These are phyloP conservation scores for Xerocomus brunneocitrinus DNA, from an alignment of 768 basidiomycete species.

Conservation along the genomic window DNA sequence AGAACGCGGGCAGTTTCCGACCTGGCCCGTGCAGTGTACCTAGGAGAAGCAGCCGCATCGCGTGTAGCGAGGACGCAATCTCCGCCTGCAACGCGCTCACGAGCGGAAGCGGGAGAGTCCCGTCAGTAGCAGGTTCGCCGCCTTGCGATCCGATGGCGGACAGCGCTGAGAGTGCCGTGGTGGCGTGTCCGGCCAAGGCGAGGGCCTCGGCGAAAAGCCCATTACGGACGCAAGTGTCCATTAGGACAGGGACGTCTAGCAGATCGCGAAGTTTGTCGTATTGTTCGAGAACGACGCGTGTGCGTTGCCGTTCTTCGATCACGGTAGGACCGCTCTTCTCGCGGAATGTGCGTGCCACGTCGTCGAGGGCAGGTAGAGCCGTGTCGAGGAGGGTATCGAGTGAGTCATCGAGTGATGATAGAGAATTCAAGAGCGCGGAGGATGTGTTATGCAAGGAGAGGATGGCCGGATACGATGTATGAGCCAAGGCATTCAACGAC, in stretches of 20 bases:
- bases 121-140: slow-evolving; percentile 43
- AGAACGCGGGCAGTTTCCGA: slow-evolving; percentile 79
- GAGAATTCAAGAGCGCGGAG: slow-evolving; percentile 63
- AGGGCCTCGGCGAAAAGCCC: slow-evolving; percentile 92
- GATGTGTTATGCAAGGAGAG: slow-evolving; percentile 83
- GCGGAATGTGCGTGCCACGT: slow-evolving; percentile 66
- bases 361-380: slow-evolving; percentile 75
- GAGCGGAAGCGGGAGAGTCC: slow-evolving; percentile 21
- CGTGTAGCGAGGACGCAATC: slow-evolving; percentile 56
- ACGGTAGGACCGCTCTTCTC: slow-evolving; percentile 62
- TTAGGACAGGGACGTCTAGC: slow-evolving; percentile 83
- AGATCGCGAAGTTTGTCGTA: slow-evolving; percentile 91
- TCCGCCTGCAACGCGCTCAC: slow-evolving; percentile 56
- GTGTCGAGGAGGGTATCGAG: slow-evolving; percentile 61
- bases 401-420: slow-evolving; percentile 70
- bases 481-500: slow-evolving; percentile 84
- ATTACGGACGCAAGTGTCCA: slow-evolving; percentile 90
- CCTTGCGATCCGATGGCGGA: slow-evolving; percentile 34
- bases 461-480: slow-evolving; percentile 89
- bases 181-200: slow-evolving; percentile 72
- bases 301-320: slow-evolving; percentile 70
- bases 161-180: slow-evolving; percentile 40
- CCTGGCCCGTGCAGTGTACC: slow-evolving; percentile 76
- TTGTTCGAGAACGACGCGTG: slow-evolving; percentile 85
- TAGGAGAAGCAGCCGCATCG: slow-evolving; percentile 76